Base-by-base conservation (phyloP, 2,329 filamentous ascomycete genomes). In the Trichocomaceae sp. region DNA sequence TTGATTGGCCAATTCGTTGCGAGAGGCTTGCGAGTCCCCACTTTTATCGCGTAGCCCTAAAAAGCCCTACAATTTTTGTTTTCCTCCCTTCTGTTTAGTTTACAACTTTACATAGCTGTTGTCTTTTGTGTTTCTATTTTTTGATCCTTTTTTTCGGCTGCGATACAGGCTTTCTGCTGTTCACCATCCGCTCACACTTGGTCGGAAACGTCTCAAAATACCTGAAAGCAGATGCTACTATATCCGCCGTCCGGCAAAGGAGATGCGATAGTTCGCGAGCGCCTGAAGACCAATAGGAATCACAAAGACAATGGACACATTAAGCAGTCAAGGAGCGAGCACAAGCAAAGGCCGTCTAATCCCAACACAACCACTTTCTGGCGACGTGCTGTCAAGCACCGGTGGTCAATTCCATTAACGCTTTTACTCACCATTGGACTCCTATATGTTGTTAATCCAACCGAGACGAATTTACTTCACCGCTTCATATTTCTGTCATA, bases 401-500 rank as follows among this genome's bases (percentile, higher is more conserved):
- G 49, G 15, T 56, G 54, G 54, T 22, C 50, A 2, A 46, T 56
- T 12, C 54, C 54, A 20, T 17, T 52, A 19, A 10, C 33, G 26
- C 37, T 46, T 3, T 22, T 56, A n/a, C 7, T 44, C 22, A 50
- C n/a, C 7, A 37, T 52, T 31, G 13, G 33, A 20, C 29, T 52
- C 5, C 20, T 51, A 2, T 56, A 56, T 31, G 12, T 33, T 20
- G 4, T 37, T 15, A 48, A 52, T 37, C 54, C 54, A 2, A 39
- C 50, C n/a, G 29, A 53, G 0, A 17, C 41, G 23, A 47, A 47
- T 19, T 15, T 53, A 5, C 19, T 53, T 17, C 31, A 17, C n/a
- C 50, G 35, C 12, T 47, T 53, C 39, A 20, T 53, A 20, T 53
- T 47, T 22, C 50, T 53, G 13, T 53, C 50, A 8, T 53, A 53